These are phyloP conservation scores for Xerocomus cyaneibrunnescens DNA, from an alignment of 1,284 basidiomycete species.

Conservation along the genomic window DNA sequence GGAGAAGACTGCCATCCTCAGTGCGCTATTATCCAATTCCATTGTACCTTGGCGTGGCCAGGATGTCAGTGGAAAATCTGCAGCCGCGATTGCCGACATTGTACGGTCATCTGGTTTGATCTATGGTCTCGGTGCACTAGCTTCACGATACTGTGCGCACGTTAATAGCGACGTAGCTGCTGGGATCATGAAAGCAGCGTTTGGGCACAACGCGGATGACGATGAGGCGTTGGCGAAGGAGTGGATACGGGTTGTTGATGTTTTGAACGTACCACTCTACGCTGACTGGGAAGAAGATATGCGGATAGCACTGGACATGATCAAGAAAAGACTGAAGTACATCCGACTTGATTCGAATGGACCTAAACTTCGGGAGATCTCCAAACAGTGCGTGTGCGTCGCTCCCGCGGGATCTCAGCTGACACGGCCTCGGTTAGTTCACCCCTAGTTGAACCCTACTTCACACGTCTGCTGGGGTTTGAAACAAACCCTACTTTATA, in stretches of 20 bases:
- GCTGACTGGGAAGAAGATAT: conserved; percentile 83
- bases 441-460: conserved; percentile 86
- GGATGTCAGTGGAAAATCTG: conserved; percentile 55
- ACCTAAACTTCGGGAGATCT: conserved; percentile 83
- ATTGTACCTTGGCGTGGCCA: conserved; percentile 57
- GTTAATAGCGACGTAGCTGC: conserved; percentile 64
- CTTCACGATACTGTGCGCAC: conserved; percentile 65
- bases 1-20: conserved; percentile 55
- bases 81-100: conserved; percentile 69
- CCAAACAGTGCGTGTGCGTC: conserved; percentile 50
- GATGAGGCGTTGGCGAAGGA: conserved; percentile 58
- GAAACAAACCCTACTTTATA: conserved; percentile 68
- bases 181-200: conserved; percentile 71
- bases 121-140: conserved; percentile 56
- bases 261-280: conserved; percentile 87
- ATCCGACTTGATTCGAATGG: conserved; percentile 80
- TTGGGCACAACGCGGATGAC: conserved; percentile 50
- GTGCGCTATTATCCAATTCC: conserved; percentile 47
- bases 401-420: not conserved
- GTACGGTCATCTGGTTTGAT: conserved; percentile 56
- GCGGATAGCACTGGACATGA: conserved; percentile 69
- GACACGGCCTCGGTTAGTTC: conserved; percentile 45
- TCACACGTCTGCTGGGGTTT: conserved; percentile 73
- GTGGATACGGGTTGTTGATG: conserved; percentile 79
- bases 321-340: conserved; percentile 78